A percentile compares a stretch with the other conserved stretches of the same genome.
These are phyloP conservation scores for Cercospora brassicicola DNA, from an alignment of 2,329 filamentous ascomycete genomes.

Conservation along the genomic window DNA sequence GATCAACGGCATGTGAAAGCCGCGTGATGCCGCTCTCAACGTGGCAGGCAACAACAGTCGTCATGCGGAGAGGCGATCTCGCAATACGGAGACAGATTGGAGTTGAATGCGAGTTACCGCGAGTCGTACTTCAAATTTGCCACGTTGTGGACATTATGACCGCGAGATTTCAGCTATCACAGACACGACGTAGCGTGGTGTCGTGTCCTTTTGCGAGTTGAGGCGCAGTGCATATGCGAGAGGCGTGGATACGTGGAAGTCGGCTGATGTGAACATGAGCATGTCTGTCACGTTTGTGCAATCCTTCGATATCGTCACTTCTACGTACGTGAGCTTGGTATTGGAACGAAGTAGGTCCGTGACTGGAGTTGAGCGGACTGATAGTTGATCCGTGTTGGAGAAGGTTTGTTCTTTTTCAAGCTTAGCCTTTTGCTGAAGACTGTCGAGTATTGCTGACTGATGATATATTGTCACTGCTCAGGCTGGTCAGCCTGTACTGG, in stretches of 20 bases:
- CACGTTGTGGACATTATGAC: not conserved
- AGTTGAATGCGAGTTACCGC: not conserved
- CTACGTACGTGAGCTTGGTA: not conserved
- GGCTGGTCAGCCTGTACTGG: too few species aligned
- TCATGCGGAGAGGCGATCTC: constrained; percentile 1
- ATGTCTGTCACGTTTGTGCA: not conserved
- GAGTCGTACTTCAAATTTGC: not conserved
- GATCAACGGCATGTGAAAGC: not conserved
- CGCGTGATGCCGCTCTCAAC: not conserved
- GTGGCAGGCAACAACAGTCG: not conserved
- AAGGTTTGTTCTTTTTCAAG: not conserved
- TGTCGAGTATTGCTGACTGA: not conserved
- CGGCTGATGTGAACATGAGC: not conserved
- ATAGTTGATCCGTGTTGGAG: not conserved
- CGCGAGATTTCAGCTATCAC: not conserved
- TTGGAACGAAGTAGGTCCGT: too few species aligned
- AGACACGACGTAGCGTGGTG: too few species aligned
- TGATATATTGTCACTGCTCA: too few species aligned
- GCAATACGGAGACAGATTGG: not conserved
- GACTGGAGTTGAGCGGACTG: not conserved
- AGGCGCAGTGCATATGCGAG: constrained; percentile 5
- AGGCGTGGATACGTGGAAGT: not conserved
- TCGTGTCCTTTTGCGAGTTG: not conserved
- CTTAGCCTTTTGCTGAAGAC: not conserved
- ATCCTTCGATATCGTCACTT: constrained; percentile 15